A percentile compares a stretch with the other conserved stretches of the same genome.
Conservation (phyloP, 768 basidiomycete species). For the Lyophyllum semitale region DNA sequence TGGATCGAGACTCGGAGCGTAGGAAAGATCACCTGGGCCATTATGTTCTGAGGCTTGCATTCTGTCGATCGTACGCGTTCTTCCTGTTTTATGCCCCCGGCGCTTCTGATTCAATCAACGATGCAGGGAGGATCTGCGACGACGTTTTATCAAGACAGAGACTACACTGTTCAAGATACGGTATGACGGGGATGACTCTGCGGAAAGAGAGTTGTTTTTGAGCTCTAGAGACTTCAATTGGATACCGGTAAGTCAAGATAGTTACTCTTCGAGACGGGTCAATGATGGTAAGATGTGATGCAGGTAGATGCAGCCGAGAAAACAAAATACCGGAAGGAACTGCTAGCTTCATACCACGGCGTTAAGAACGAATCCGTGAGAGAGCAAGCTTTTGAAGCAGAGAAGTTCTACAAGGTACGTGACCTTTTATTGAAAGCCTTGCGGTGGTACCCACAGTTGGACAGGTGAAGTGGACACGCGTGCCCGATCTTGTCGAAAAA, state of each 20-base stretch:
- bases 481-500: constrained; percentile 87
- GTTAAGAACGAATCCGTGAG: constrained; percentile 34
- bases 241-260: constrained; percentile 47
- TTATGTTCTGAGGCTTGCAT: constrained; percentile 91
- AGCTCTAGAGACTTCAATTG: constrained; percentile 64
- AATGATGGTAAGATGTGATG: neutral
- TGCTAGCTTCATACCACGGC: constrained; percentile 49
- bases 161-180: constrained; percentile 79
- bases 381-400: constrained; percentile 39
- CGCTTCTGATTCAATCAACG: neutral
- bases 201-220: constrained; percentile 71
- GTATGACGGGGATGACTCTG: constrained; percentile 61
- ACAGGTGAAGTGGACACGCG: constrained; percentile 95
- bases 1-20: constrained; percentile 62
- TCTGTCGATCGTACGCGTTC: constrained; percentile 87
- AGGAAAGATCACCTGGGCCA: constrained; percentile 88
- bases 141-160: constrained; percentile 90
- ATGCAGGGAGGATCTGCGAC: constrained; percentile 82
- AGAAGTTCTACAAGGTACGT: constrained; percentile 78
- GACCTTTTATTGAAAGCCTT: neutral
- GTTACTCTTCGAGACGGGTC: neutral
- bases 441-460: neutral
- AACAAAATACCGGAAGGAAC: constrained; percentile 40
- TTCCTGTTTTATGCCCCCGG: neutral
- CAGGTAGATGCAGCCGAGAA: constrained; percentile 64